Evolutionary conservation across 768 basidiomycete genomes (phyloP), one percentile per base, ranked within the genome.

Genomic region (Leccinellum rugosiceps): DNA sequence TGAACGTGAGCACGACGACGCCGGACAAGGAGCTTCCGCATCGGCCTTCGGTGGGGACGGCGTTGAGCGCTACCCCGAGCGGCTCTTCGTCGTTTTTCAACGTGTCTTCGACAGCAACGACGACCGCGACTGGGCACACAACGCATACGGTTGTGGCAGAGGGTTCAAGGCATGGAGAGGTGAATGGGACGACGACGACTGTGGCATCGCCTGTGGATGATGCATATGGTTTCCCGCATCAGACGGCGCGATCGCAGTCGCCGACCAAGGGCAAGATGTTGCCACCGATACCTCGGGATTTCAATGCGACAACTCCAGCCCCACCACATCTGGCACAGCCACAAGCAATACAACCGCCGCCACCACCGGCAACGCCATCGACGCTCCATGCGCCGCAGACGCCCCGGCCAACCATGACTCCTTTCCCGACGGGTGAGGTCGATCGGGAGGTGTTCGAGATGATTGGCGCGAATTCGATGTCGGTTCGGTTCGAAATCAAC

Each of bases 401-500:
- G n/a, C 69, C 78, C 38, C 79, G 78, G 30, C 65, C 65, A 10
- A 54, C 54, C 51, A 72, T 78, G 23, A 77, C 81, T 54, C 83
- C 83, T 7, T 72, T 85, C 60, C 85, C 85, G 1, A 84, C 85
- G 5, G 86, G 86, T 4, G 85, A 84, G 64, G 83, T 87, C 8
- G 83, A 86, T 59, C 76, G 79, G 19, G 85, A 87, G 25, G 68
- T 86, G 53, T 89, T 91, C 63, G 92, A 91, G 63, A 83, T 71
- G 61, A 83, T 90, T 68, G 86, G 85, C 26, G 83, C 85, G 56
- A 92, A 86, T 71, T 84, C 84, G 44, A 70, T 98, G 60, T 87
- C 92, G 61, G 96, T 99, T 11, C 83, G 93, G 60, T 99, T 98
- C 72, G 96, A 99, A 74, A 92, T 98, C 58, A 95, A 90, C 70